Conservation (phyloP, 345 rosid genomes). For the Citrus reticulata region DNA sequence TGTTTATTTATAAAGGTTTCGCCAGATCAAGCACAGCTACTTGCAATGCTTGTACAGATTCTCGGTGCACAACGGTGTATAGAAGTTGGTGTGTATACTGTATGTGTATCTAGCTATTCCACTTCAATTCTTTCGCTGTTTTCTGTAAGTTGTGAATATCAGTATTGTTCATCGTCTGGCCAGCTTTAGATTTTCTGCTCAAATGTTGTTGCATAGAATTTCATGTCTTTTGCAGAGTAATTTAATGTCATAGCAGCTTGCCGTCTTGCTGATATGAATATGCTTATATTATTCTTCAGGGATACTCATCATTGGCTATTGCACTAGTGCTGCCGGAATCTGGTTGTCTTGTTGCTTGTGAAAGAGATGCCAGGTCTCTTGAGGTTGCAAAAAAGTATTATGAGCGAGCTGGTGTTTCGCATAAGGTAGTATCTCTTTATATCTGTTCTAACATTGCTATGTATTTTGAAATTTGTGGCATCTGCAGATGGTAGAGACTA, state of each 20-base stretch:
- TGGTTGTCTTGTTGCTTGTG: conserved; percentile 84
- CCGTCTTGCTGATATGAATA: neutral
- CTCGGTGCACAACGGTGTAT: conserved; percentile 80
- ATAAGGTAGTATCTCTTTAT: conserved; percentile 51
- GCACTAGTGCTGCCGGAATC: conserved; percentile 79
- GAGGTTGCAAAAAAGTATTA: conserved; percentile 77
- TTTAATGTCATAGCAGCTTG: neutral
- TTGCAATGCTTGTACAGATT: conserved; percentile 84
- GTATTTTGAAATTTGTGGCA: neutral
- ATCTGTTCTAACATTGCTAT: neutral
- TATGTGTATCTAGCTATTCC: conserved; percentile 28
- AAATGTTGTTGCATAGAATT: neutral
- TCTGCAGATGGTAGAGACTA: neutral
- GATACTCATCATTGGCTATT: conserved; percentile 88
- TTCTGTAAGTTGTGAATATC: neutral
- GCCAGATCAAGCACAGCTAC: conserved; percentile 93
- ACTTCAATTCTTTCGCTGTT: neutral
- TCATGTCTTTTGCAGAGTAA: neutral
- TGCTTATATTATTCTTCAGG: conserved; percentile 35
- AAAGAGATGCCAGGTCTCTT: conserved; percentile 69
- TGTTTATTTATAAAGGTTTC: conserved; percentile 47
- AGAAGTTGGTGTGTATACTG: conserved; percentile 91
- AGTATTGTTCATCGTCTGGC: neutral
- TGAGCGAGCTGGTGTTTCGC: conserved; percentile 68
- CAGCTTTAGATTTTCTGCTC: neutral